These are phyloP conservation scores for Cephalotrichum gorgonifer DNA, from an alignment of 2,329 filamentous ascomycete genomes.

Conservation along the genomic window DNA sequence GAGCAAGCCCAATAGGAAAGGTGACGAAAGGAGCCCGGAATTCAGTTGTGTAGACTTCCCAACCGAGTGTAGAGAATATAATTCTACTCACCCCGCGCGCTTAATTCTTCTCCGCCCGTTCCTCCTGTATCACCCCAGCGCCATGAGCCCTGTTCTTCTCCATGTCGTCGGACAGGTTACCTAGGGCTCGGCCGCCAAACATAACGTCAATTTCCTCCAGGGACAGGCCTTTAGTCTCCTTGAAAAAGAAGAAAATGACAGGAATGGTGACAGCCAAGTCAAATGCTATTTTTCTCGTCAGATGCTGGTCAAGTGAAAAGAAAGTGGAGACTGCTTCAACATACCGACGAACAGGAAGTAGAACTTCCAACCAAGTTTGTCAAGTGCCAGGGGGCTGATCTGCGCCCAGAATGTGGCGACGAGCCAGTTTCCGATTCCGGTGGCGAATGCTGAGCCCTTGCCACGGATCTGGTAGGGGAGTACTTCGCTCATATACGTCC, in stretches of 20 bases:
- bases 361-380: constrained; percentile 23
- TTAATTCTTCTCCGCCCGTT: no score
- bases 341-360: constrained; percentile 23
- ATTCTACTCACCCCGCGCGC: no score
- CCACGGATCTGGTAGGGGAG: constrained; percentile 55
- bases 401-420: constrained; percentile 40
- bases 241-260: constrained; percentile 35
- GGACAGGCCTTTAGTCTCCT: constrained; percentile 36
- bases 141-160: constrained; percentile 14
- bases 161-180: constrained; percentile 14
- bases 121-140: no score
- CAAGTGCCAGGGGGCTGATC: constrained; percentile 39
- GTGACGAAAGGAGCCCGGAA: no score
- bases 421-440: constrained; percentile 22
- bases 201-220: constrained; percentile 45
- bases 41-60: no score
- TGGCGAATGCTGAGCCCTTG: constrained; percentile 24
- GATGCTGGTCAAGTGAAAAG: background rate
- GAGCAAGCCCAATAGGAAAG: no score
- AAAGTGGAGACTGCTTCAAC: background rate
- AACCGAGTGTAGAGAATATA: no score
- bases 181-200: constrained; percentile 30
- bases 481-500: constrained; percentile 60
- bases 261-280: constrained; percentile 25
- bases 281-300: constrained; percentile 13